Conservation (phyloP, 2,329 filamentous ascomycete species). For the Talaromyces pinophilus region DNA sequence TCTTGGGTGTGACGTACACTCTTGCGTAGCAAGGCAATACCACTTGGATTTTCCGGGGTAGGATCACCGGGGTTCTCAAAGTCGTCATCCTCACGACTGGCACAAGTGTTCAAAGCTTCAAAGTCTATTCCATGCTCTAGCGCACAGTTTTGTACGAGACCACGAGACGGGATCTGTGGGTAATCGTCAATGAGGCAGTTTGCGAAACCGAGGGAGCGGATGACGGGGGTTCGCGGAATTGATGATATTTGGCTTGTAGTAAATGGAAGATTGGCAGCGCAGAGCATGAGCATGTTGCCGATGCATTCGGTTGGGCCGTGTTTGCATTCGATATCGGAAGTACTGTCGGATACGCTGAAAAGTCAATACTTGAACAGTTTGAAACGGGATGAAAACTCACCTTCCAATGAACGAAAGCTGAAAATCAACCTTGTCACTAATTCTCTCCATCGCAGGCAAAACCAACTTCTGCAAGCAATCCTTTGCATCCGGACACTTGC, state of each 20-base stretch:
- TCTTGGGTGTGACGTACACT: constrained; percentile 56
- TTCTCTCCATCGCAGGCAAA: constrained; percentile 80
- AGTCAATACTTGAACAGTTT: background rate
- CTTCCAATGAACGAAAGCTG: constrained; percentile 85
- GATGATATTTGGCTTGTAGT: constrained; percentile 28
- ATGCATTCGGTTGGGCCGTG: constrained; percentile 90
- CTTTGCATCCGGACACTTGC: constrained; percentile 89
- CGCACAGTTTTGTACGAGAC: constrained; percentile 82
- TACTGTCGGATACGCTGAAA: constrained; percentile 62
- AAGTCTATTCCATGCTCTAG: constrained; percentile 89
- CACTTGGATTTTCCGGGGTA: constrained; percentile 63
- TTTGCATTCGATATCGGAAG: constrained; percentile 82
- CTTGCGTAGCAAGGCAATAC: constrained; percentile 46
- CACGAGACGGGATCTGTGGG: constrained; percentile 70
- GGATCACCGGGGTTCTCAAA: constrained; percentile 42
- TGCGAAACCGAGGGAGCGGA: constrained; percentile 86
- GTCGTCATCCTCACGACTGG: constrained; percentile 72
- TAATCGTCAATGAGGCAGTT: constrained; percentile 85
- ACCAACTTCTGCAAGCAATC: constrained; percentile 80
- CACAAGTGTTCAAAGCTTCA: constrained; percentile 76
- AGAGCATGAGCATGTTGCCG: constrained; percentile 92
- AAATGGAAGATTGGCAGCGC: constrained; percentile 69
- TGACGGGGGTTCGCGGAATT: constrained; percentile 68
- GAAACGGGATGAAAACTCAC: constrained; percentile 45
- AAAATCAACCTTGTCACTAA: constrained; percentile 85